Base-by-base conservation (phyloP, 2,329 filamentous ascomycete species). In the Fusarium nodosum region DNA sequence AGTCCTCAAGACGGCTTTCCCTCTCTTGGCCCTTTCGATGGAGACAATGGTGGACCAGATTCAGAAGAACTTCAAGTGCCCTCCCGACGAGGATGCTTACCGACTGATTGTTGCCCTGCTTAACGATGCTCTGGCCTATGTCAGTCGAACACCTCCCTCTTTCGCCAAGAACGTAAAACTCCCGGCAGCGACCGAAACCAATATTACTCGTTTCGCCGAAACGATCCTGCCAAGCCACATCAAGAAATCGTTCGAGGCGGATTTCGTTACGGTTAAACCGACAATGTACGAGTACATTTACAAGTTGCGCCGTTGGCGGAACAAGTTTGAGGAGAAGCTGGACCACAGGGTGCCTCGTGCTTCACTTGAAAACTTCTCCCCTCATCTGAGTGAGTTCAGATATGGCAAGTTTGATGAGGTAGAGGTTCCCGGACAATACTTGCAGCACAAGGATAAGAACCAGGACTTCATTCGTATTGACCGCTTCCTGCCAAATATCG, bases 31-130 rank as follows among this genome's bases (percentile, higher is more conserved):
- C 12, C 84, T 98, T 44, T 97, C 95, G 0, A 98, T 99, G 96
- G 96, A 99, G 82, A 97, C 95, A 0, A 99, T 98, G 94, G 94
- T 98, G 31, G 96, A 99, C 77, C 95, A 98, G 80, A 97, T 99
- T 62, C 92, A 96, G 79, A 98, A 98, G 84, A 92, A 98, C 81
- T 99, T 99, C 87, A 99, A 99, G 82, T 98, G 96, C 75, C 95
- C 95, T 16, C 95, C 95, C 0, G 96, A 99, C 75, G 96, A 99
- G 79, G 96, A 99, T 82, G 97, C 96, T 3, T 98, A 98, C 80
- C 88, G 96, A 51, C 86, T 99, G 18, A 99, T 99, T 71, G 95
- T 98, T n/a, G 97, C 96, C 4, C 84, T 99, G 13, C 88, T 99
- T 24, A 99, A 99, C 77, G 96, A 99, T 79, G 96, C 93, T 0